Evolutionary conservation across 495 filamentous ascomycete genomes (phyloP).

Genomic region (Xylaria grammica): DNA sequence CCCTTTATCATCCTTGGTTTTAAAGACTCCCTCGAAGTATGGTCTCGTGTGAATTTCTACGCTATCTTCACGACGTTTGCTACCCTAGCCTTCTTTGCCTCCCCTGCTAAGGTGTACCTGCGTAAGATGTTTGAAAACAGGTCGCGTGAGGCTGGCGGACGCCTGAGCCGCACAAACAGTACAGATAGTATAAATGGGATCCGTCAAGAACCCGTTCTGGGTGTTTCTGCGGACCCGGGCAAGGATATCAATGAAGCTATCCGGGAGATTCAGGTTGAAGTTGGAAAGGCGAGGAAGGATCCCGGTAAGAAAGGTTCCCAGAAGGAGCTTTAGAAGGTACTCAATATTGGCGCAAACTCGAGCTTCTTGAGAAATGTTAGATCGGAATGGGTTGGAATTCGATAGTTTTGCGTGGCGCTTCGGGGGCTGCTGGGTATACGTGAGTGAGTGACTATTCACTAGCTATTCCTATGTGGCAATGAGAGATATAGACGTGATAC

Average conservation of each 20-base stretch:
- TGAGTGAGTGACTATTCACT: background rate
- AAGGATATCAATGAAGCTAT: constrained; percentile 81
- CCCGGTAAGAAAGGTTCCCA: constrained; percentile 24
- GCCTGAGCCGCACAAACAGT: constrained; percentile 38
- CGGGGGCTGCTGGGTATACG: background rate
- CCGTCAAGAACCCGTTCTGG: constrained; percentile 64
- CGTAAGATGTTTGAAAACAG: constrained; percentile 64
- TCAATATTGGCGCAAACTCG: background rate
- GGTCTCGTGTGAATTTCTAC: constrained; percentile 91
- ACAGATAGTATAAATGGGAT: constrained; percentile 43
- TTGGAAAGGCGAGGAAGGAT: constrained; percentile 58
- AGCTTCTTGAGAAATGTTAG: background rate
- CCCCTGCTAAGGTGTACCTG: constrained; percentile 71
- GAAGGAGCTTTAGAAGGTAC: constrained; percentile 3
- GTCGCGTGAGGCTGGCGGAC: constrained; percentile 43
- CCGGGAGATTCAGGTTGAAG: constrained; percentile 69
- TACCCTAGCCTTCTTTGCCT: constrained; percentile 76
- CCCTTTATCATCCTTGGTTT: constrained; percentile 86
- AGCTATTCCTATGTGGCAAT: background rate
- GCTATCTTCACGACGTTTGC: constrained; percentile 67
- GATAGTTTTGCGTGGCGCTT: background rate
- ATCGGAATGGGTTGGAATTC: background rate
- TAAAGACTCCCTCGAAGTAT: constrained; percentile 68
- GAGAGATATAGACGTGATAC: constrained; percentile 13
- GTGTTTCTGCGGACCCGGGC: constrained; percentile 76